Evolutionary conservation across 768 basidiomycete genomes (phyloP).

Genomic region (Xerocomellus chrysenteron): DNA sequence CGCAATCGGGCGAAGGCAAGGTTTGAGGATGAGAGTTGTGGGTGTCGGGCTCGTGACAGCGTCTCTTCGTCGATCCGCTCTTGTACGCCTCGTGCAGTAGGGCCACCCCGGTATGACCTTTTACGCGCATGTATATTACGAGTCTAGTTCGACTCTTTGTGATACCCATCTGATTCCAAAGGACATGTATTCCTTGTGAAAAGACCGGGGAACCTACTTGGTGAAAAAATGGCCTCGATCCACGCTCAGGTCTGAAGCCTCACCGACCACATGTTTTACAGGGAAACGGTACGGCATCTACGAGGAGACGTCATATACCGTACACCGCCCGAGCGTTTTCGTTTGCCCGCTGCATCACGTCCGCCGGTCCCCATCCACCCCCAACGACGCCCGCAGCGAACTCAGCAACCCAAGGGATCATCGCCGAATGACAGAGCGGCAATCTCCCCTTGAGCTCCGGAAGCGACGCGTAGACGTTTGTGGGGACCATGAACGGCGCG

Average conservation of each 20-base stretch:
- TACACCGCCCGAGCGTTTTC: slow-evolving; percentile 67
- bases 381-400: slow-evolving; percentile 55
- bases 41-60: too few species aligned
- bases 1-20: slow-evolving; percentile 2
- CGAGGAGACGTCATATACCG: slow-evolving; percentile 30
- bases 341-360: slow-evolving; percentile 59
- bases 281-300: not conserved
- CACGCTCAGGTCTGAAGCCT: not conserved
- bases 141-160: not conserved
- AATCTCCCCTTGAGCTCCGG: slow-evolving; percentile 54
- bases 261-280: too few species aligned
- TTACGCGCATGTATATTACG: not conserved
- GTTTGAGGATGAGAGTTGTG: not conserved
- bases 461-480: slow-evolving; percentile 63
- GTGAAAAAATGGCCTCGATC: too few species aligned
- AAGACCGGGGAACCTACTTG: too few species aligned
- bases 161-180: not conserved
- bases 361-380: slow-evolving; percentile 50
- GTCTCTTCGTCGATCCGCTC: too few species aligned
- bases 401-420: slow-evolving; percentile 85
- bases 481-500: slow-evolving; percentile 84
- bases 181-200: not conserved
- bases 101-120: not conserved
- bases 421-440: slow-evolving; percentile 72
- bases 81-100: not conserved